Evolutionary conservation across 106 monocot genomes (phyloP), one percentile per base, ranked within the genome.

Genomic region (Cymbidium sinense): DNA sequence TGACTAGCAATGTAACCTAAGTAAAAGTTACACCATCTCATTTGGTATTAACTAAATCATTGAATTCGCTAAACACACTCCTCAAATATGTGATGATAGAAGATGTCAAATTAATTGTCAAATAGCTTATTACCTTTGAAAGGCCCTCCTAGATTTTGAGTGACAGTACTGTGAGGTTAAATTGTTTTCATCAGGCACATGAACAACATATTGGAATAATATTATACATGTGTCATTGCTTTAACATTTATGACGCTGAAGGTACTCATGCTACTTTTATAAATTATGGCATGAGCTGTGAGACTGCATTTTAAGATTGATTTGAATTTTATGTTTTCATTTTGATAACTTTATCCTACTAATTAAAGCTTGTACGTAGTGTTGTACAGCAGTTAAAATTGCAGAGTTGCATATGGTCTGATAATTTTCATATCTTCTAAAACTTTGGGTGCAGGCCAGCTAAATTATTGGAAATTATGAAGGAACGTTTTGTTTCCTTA

Each of bases 381-480:
- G n/a, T 61, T 61, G 25, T 27, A 61, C n/a, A 61, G 15, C 61
- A 61, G 61, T 61, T 47, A 25, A 61, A 58, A 58, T 4, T 58
- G 23, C 55, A n/a, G 4, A 23, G 25, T 34, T 69, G 31, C 31
- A 33, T 69, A 30, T 67, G 69, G 31, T 69, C 25, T 7, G 61
- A 61, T 69, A 33, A 15, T 33, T 69, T 23, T 69, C 69, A 69
- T 69, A 23, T 47, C 18, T 50, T 43, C 13, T 13, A 21, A 70
- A 9, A 77, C 75, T 87, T 19, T 64, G 44, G 25, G 7, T 87
- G 73, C 80, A 96, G 96, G 73, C 96, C 96, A 73, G 87, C 74
- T 34, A 91, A 89, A 78, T 87, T 96, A 73, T 37, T 96, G 75
- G 93, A 96, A 52, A 82, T 83, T 64, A 87, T 89, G 79, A 93